These are phyloP conservation scores for Rasamsonia emersonii DNA, from an alignment of 2,329 filamentous ascomycete genomes.

Conservation along the genomic window DNA sequence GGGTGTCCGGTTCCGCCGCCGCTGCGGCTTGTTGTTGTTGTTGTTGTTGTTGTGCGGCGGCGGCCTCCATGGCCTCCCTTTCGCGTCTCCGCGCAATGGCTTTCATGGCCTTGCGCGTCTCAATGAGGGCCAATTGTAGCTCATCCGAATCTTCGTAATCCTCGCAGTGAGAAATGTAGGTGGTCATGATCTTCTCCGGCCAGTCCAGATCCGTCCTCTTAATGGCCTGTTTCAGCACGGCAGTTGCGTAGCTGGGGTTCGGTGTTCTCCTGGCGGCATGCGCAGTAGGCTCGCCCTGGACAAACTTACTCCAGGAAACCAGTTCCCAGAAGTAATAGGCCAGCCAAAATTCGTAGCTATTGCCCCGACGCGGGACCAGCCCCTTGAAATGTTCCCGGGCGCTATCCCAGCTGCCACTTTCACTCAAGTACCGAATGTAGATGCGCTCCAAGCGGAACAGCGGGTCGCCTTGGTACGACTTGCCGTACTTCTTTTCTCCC, in stretches of 20 bases:
- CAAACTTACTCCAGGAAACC: conserved; percentile 55
- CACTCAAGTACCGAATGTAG: conserved; percentile 81
- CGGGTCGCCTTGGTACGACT: conserved; percentile 76
- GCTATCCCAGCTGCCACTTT: conserved; percentile 67
- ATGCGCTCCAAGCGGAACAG: conserved; percentile 84
- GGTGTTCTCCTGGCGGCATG: conserved; percentile 49
- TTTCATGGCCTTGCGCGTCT: conserved; percentile 61
- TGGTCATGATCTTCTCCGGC: conserved; percentile 42
- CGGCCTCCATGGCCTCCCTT: conserved; percentile 55
- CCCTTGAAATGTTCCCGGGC: conserved; percentile 71
- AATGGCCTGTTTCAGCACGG: conserved; percentile 64
- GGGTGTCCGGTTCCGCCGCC: conserved; percentile 15
- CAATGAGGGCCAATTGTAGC: conserved; percentile 64
- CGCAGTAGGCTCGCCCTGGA: conserved; percentile 43
- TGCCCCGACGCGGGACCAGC: conserved; percentile 58
- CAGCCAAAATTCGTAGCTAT: conserved; percentile 89
- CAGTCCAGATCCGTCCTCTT: conserved; percentile 42
- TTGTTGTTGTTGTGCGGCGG: conserved; percentile 31
- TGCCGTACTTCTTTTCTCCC: conserved; percentile 67
- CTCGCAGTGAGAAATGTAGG: conserved; percentile 56
- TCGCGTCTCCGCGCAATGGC: conserved; percentile 56
- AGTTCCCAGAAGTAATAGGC: conserved; percentile 91
- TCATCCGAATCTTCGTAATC: conserved; percentile 76
- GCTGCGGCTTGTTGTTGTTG: conserved; percentile 13
- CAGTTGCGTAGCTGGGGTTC: conserved; percentile 65